phyloP scores from a whole-genome alignment of 805 yeast species.

The Barnettozyma sucrosica region DNA sequence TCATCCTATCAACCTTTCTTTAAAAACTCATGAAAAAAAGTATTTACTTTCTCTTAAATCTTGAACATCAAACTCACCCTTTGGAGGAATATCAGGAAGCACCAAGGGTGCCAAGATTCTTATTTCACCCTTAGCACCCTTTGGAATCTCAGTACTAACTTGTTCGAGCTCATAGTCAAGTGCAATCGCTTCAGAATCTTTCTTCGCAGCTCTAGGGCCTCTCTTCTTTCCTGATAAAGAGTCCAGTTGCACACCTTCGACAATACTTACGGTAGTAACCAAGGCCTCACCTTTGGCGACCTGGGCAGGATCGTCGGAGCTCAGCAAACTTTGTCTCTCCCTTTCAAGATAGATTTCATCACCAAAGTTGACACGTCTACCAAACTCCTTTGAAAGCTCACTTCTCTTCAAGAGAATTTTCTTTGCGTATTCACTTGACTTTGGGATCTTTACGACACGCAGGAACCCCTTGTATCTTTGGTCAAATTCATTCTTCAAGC shows the following conservation, averaged over 20 bases:
- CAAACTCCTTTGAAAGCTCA: constrained; percentile 41
- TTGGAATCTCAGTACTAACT: not conserved
- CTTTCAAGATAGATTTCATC: constrained; percentile 75
- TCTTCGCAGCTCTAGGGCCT: constrained; percentile 10
- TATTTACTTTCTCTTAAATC: constrained; percentile 68
- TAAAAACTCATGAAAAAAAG: constrained; percentile 48
- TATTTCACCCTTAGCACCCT: constrained; percentile 15
- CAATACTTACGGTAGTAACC: constrained; percentile 66
- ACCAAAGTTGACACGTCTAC: constrained; percentile 49
- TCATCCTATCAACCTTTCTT: not conserved
- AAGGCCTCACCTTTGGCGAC: constrained; percentile 45
- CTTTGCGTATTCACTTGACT: constrained; percentile 43
- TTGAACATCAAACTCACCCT: constrained; percentile 79
- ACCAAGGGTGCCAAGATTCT: constrained; percentile 57
- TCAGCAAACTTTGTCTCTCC: constrained; percentile 49
- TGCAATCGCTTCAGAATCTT: constrained; percentile 1
- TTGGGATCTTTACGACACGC: constrained; percentile 51
- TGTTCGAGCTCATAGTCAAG: constrained; percentile 21
- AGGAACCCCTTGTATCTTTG: constrained; percentile 70
- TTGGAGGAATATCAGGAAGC: constrained; percentile 68
- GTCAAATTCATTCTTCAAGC: constrained; percentile 73
- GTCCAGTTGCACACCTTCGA: constrained; percentile 23
- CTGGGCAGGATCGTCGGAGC: constrained; percentile 45
- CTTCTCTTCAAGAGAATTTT: constrained; percentile 45
- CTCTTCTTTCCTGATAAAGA: constrained; percentile 9